Evolutionary conservation across 345 rosid genomes (phyloP), one percentile per base, ranked within the genome.

Genomic region (Dovyalis caffra): DNA sequence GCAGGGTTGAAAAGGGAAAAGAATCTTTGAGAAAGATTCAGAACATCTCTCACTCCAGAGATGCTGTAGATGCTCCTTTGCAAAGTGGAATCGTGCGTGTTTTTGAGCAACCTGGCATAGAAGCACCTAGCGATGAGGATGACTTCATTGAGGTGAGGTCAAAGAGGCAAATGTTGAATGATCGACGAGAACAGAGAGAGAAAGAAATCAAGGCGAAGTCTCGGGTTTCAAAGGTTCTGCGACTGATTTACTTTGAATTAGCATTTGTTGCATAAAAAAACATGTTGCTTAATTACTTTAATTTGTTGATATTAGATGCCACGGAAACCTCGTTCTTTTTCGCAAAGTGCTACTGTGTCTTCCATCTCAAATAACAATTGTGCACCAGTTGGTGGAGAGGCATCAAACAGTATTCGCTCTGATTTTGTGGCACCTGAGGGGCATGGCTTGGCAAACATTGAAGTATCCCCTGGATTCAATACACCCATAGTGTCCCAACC

Each of bases 61-160:
- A 85, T 47, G 91, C 89, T 75, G 87, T 83, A 57, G 99, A 89
- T 85, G 86, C 86, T 77, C 84, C 98, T 68, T 51, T 90, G 78
- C 97, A 91, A 79, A 91, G 94, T 72, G 98, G 99, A 6, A 71
- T 91, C 35, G 92, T 91, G 61, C 90, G 88, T 29, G 78, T 92
- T 78, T 91, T 87, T 70, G 88, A 92, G 88, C 97, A 95, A 83
- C 97, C 88, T 80, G 98, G 93, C 75, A 91, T 90, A 78, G 97
- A 93, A 87, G 89, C 87, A 70, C 95, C 97, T 37, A 90, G 97
- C 79, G 97, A 92, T 47, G 95, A 88, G 81, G 97, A 95, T 80
- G 97, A 96, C 81, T 96, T 96, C 81, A 96, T 93, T 78, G 93
- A 96, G 88, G 99, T 96, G 56, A 92, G 97, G 79, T 96, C 99